These are phyloP conservation scores for Candida gigantensis DNA, from an alignment of 1,139 yeast species.

Conservation along the genomic window DNA sequence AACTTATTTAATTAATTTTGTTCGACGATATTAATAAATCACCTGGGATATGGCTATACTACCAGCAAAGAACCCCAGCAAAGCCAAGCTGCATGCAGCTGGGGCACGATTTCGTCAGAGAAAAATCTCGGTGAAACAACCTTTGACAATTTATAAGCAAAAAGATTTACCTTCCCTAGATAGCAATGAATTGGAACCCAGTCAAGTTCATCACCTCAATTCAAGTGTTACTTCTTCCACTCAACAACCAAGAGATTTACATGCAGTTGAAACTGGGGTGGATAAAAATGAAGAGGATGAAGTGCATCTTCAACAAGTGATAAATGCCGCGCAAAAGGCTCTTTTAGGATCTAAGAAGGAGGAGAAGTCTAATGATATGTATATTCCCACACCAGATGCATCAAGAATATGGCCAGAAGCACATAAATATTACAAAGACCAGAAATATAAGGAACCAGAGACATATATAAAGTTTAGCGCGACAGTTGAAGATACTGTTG, in stretches of 20 bases:
- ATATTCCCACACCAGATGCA: constrained; percentile 97
- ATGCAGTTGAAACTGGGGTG: constrained; percentile 95
- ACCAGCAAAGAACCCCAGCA: constrained; percentile 32
- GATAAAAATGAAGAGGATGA: constrained; percentile 98
- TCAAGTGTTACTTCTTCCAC: constrained; percentile 32
- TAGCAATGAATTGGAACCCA: constrained; percentile 44
- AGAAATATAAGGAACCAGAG: constrained; percentile 66
- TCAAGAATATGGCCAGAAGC: constrained; percentile 82
- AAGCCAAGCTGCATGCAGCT: constrained; percentile 37
- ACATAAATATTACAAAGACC: constrained; percentile 63
- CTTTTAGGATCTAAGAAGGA: constrained; percentile 36
- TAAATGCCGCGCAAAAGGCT: constrained; percentile 71
- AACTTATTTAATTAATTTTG: too few relatives aligned
- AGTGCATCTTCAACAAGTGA: constrained; percentile 91
- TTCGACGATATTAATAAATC: constrained; percentile 3
- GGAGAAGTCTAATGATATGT: constrained; percentile 40
- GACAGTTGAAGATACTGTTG: constrained; percentile 91
- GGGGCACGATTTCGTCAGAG: constrained; percentile 86
- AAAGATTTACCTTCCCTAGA: constrained; percentile 80
- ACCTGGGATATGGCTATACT: constrained; percentile 30
- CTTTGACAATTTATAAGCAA: constrained; percentile 77
- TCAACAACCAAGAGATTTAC: constrained; percentile 79
- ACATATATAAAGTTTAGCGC: constrained; percentile 87
- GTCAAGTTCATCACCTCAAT: constrained; percentile 46
- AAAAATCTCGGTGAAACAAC: constrained; percentile 87